These are phyloP conservation scores for Hippophae rhamnoides DNA, from an alignment of 306 rosid species.

Conservation along the genomic window DNA sequence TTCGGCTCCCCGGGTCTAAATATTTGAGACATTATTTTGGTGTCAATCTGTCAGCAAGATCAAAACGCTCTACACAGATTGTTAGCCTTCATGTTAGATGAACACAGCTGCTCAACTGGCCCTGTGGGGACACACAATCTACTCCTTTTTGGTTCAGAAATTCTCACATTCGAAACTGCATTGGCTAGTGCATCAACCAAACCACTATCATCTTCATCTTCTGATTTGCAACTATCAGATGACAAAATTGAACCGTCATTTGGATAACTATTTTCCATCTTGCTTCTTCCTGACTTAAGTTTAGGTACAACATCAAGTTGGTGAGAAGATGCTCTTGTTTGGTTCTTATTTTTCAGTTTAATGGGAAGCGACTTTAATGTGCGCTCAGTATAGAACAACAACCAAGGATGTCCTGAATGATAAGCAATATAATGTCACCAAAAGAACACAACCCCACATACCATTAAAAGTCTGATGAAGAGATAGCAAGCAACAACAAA, in stretches of 20 bases:
- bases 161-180: constrained; percentile 85
- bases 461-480: neutral
- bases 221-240: constrained; percentile 59
- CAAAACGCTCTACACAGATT: constrained; percentile 96
- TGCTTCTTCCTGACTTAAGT: constrained; percentile 38
- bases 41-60: constrained; percentile 53
- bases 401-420: constrained; percentile 89
- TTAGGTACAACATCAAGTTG: constrained; percentile 33
- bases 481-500: too few species aligned
- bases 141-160: constrained; percentile 90
- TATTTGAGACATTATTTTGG: constrained; percentile 21
- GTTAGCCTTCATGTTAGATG: constrained; percentile 94
- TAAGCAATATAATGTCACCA: constrained; percentile 21
- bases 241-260: constrained; percentile 35
- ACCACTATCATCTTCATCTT: constrained; percentile 52
- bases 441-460: constrained; percentile 7
- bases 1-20: constrained; percentile 29
- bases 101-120: constrained; percentile 85
- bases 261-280: constrained; percentile 29
- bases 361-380: constrained; percentile 48
- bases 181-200: constrained; percentile 81
- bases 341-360: constrained; percentile 47
- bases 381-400: constrained; percentile 72
- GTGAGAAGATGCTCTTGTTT: constrained; percentile 31
- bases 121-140: constrained; percentile 74